Base-by-base conservation (phyloP, 257 asterid species). In the Cruciata laevipes region DNA sequence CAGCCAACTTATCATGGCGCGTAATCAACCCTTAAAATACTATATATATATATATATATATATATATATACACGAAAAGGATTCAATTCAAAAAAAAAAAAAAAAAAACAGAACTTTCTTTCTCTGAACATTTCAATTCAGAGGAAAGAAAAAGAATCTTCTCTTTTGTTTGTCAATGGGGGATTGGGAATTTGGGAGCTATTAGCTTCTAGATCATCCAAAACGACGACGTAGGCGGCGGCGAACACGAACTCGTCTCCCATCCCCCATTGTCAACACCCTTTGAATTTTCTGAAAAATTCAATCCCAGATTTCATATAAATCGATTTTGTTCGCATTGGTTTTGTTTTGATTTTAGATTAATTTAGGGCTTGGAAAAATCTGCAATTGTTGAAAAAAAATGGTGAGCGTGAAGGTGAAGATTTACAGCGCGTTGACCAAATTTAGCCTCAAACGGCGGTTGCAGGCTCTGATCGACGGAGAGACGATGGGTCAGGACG, bases 321-420 rank as follows among this genome's bases (percentile, higher is more conserved):
- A 16, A 59, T 47, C 7, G 32, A 59, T 59, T 58, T 11, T 30
- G 11, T 70, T 52, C 2, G 38, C 21, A 21, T 51, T 42, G n/a
- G n/a, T n/a, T 49, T 62, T 23, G 5, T 59, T 21, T 4, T 60
- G 57, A 18, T 24, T 13, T 9, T 7, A 13, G 57, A 55, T 33
- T 23, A 37, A 7, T 37, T 37, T 37, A 37, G 42, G 42, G 9
- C 8, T 37, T 37, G 30, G 30, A 9, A 37, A 37, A 37, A 37
- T 8, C 42, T 37, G 42, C 1, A 37, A 37, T 37, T 37, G 42
- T 37, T 42, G 17, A 20, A 37, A 30, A 56, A 60, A 27, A 72
- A 89, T 90, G 97, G 95, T 94, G 81, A 88, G 78, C 71, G 76
- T 90, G 32, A 69, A 84, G 61, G 89, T 85, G 32, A 88, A 82